Conservation (phyloP, 257 asterid genomes). For the Gentiana dahurica region DNA sequence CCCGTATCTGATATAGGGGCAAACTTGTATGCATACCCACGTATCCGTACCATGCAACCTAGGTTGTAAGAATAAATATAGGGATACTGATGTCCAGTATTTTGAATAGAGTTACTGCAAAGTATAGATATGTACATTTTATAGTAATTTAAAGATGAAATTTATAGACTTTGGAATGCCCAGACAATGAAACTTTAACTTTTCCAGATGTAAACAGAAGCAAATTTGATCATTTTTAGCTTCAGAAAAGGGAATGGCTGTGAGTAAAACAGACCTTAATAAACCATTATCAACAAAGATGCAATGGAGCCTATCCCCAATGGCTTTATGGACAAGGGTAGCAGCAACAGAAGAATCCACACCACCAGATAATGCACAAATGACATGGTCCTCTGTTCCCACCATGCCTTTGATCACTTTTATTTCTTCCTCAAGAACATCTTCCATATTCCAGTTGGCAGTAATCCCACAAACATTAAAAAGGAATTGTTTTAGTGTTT, state of each 20-base stretch:
- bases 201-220: neutral
- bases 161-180: too few relatives aligned
- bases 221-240: neutral
- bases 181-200: neutral
- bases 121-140: too few relatives aligned
- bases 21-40: too few relatives aligned
- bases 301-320: slow-evolving; percentile 93
- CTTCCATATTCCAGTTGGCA: slow-evolving; percentile 81
- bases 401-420: slow-evolving; percentile 50
- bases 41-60: too few relatives aligned
- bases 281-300: slow-evolving; percentile 91
- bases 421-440: slow-evolving; percentile 69
- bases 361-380: slow-evolving; percentile 92
- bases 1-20: too few relatives aligned
- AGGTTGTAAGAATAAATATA: too few relatives aligned
- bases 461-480: slow-evolving; percentile 63
- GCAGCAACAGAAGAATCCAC: slow-evolving; percentile 97
- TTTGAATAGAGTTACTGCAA: too few relatives aligned
- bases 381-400: slow-evolving; percentile 67
- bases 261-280: slow-evolving; percentile 34
- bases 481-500: slow-evolving; percentile 58
- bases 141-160: too few relatives aligned
- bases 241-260: neutral
- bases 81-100: too few relatives aligned
- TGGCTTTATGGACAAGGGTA: slow-evolving; percentile 82